A percentile compares a stretch with the other conserved stretches of the same genome.
Evolutionary conservation across 495 filamentous ascomycete species (phyloP).

Genomic region (Neurospora africana): DNA sequence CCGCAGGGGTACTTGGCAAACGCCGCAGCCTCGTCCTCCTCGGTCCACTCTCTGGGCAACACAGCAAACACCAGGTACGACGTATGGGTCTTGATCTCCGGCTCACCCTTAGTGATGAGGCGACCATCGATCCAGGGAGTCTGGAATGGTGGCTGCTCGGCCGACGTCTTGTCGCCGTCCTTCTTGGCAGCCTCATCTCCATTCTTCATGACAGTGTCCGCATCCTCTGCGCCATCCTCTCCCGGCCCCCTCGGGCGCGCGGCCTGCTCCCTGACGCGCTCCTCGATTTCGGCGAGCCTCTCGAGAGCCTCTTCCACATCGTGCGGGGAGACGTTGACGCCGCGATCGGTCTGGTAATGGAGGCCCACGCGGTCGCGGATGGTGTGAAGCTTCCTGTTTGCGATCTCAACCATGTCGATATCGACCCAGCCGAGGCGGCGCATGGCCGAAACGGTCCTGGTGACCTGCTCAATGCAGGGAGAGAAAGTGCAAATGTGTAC

Average conservation of each 20-base stretch:
- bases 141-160: background rate
- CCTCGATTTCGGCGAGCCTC: conserved; percentile 62
- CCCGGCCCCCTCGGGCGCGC: conserved; percentile 12
- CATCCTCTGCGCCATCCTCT: conserved; percentile 18
- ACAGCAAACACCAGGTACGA: conserved; percentile 91
- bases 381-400: conserved; percentile 66
- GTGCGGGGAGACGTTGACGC: conserved; percentile 41
- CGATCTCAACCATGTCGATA: conserved; percentile 83
- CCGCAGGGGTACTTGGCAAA: conserved; percentile 49
- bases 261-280: conserved; percentile 47
- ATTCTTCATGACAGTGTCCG: conserved; percentile 12
- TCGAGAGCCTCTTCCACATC: conserved; percentile 69
- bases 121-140: conserved; percentile 50
- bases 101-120: conserved; percentile 67
- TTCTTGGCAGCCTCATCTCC: conserved; percentile 21
- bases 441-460: conserved; percentile 66
- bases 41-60: conserved; percentile 73
- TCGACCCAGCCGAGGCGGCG: conserved; percentile 78
- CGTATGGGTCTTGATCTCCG: conserved; percentile 89
- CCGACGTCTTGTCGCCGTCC: background rate
- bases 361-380: conserved; percentile 68
- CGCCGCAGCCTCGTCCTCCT: conserved; percentile 67
- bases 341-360: conserved; percentile 29
- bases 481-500: conserved; percentile 85
- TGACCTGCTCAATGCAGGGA: conserved; percentile 93